Evolutionary conservation across 1,139 yeast genomes (phyloP), one percentile per base, ranked within the genome.

Genomic region (Pichia kudriavzevii): DNA sequence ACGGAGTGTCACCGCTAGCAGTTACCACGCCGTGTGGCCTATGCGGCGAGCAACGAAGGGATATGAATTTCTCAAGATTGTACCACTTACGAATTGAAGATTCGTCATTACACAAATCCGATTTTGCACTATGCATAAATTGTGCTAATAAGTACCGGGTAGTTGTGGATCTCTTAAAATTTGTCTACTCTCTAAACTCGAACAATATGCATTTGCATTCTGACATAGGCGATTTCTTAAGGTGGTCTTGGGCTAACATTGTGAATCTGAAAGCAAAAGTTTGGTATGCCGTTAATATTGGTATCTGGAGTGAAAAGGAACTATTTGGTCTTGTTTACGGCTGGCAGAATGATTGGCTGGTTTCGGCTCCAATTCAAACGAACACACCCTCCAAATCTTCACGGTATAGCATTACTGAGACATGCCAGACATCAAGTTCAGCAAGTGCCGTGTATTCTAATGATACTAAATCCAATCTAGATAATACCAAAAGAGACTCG

Each of bases 101-200:
- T 4, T 18, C 22, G 12, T 5, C 26, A 4, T 11, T 25, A n/a
- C 20, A 11, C 10, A 58, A 53, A 20, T 25, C 26, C n/a, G 39
- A 38, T 18, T 80, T 81, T 49, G 85, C 94, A n/a, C 63, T 88
- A 31, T 91, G 97, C 56, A 79, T 79, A 46, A 79, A 75, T 52
- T 91, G 97, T 60, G 65, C 88, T 34, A 69, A 79, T 37, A 78
- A 85, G 48, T 70, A 87, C 35, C 71, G 97, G 47, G 75, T 82
- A 41, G 75, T 83, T 4, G 85, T 96, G 56, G 95, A 88, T 39
- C 79, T 22, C 78, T 95, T 61, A 91, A 85, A 44, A 69, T 82
- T 49, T 75, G 78, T 58, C 79, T 91, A 36, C 76, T 35, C 31
- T 7, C 22, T 53, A 7, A 27, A 40, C 22, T 44, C 48, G n/a